A percentile compares a stretch with the other conserved stretches of the same genome.
Conservation (phyloP, 106 monocot species). For the Dioscorea zingiberensis region DNA sequence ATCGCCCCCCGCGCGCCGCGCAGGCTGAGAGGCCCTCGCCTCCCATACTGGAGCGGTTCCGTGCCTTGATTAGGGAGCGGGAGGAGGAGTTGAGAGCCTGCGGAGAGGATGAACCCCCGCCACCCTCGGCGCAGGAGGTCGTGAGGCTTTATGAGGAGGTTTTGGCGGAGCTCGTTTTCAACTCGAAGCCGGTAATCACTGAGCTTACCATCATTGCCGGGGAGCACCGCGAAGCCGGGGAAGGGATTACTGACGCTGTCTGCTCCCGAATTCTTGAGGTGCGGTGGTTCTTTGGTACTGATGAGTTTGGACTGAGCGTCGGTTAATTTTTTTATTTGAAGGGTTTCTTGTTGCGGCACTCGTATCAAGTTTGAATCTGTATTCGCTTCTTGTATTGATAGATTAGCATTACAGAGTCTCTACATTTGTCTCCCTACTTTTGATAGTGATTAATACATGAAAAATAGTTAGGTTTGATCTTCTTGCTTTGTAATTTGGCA, state of each 20-base stretch:
- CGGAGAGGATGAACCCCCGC: conserved; percentile 10
- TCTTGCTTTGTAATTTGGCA: too few relatives aligned
- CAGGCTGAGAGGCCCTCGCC: neutral
- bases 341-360: too few relatives aligned
- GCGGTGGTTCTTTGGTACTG: neutral
- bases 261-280: conserved; percentile 71
- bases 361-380: too few relatives aligned
- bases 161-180: conserved; percentile 73
- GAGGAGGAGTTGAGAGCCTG: conserved; percentile 24
- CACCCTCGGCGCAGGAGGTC: conserved; percentile 26
- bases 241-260: conserved; percentile 73
- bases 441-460: too few relatives aligned
- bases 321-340: too few relatives aligned
- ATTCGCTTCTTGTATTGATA: too few relatives aligned
- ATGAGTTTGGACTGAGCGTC: too few relatives aligned
- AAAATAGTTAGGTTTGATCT: too few relatives aligned
- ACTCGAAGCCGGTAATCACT: conserved; percentile 94
- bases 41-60: conserved; percentile 59
- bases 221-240: conserved; percentile 47
- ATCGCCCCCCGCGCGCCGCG: conserved; percentile 1
- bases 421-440: too few relatives aligned
- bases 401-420: too few relatives aligned
- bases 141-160: conserved; percentile 60
- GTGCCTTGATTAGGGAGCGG: conserved; percentile 25
- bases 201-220: conserved; percentile 95